Conservation (phyloP, 192 early-diverging fungal species). For the Podila horticola region DNA sequence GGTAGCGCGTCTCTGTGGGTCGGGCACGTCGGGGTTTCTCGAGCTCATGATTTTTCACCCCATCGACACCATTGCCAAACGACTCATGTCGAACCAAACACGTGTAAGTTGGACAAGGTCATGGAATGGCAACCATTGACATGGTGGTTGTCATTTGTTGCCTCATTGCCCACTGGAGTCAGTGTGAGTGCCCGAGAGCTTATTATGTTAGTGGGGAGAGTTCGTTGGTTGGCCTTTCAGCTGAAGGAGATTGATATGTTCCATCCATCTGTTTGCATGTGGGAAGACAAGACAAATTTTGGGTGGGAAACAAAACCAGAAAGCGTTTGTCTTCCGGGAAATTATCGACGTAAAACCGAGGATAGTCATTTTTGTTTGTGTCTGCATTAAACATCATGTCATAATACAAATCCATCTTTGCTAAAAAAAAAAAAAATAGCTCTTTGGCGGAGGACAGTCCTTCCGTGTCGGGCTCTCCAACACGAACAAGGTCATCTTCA, state of each 20-base stretch:
- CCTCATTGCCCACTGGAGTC: background rate
- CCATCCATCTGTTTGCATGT: too few species aligned
- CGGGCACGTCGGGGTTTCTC: constrained; percentile 90
- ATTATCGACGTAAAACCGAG: background rate
- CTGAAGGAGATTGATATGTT: too few species aligned
- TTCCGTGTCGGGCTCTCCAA: constrained; percentile 51
- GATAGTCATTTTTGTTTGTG: background rate
- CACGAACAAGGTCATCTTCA: constrained; percentile 87
- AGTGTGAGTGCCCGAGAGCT: background rate
- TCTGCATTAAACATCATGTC: background rate
- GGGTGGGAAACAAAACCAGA: too few species aligned
- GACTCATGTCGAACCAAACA: constrained; percentile 93
- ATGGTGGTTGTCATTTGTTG: background rate
- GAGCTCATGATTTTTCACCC: constrained; percentile 97
- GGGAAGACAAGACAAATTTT: too few species aligned
- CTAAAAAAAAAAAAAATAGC: too few species aligned
- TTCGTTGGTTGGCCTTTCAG: background rate
- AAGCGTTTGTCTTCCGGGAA: too few species aligned
- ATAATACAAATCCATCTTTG: background rate
- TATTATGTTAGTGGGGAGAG: background rate
- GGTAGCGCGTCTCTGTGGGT: constrained; percentile 86
- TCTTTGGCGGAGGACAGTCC: constrained; percentile 62
- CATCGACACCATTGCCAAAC: constrained; percentile 97
- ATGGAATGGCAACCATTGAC: background rate
- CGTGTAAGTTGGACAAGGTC: constrained; percentile 58